Base-by-base conservation (phyloP, 2,329 filamentous ascomycete genomes). In the Ophiostoma montium region DNA sequence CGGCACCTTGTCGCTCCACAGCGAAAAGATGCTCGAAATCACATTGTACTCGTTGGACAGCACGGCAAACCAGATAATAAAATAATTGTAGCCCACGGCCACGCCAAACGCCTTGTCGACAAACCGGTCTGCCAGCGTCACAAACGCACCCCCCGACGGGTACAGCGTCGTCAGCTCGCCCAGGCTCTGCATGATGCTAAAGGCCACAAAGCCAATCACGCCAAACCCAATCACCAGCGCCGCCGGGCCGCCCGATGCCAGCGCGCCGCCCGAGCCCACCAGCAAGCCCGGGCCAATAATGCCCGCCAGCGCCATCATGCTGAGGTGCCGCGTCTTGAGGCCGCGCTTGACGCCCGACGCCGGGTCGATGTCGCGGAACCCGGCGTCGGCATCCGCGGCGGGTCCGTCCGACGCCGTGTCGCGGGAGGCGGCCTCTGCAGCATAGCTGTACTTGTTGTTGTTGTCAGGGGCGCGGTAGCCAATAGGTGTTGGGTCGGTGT, bases 81-180 rank as follows among this genome's bases (percentile, higher is more conserved):
- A 84, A 62, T 84, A 84, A 52, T 82, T 83, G 80, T 80, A 84
- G 7, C 81, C 82, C 0, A 86, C 71, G 1, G 79, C 80, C 35
- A 81, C 76, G 11, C 75, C 77, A 56, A 85, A 80, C 0, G 80
- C 80, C 57, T 78, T 77, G 60, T 86, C 82, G 30, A 85, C 77
- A 55, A 87, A 82, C 8, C 83, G 74, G 54, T 83, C 78, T 0
- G 79, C 79, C 33, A 86, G 72, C 10, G 75, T 77, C n/a, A 79
- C 78, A 57, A 87, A 86, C 0, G 80, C 79, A 3, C 83, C 83
- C 5, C 79, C 78, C 1, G 76, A 80, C 0, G 83, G 83, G 55
- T 82, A 86, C 1, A 86, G 64, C 7, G 83, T 86, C 3, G 83
- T 84, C 57, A 87, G 67, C 61, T 88, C 84, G 18, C 84, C 84